These are phyloP conservation scores for Aspergillus felis DNA, from an alignment of 2,329 filamentous ascomycete species.

Conservation along the genomic window DNA sequence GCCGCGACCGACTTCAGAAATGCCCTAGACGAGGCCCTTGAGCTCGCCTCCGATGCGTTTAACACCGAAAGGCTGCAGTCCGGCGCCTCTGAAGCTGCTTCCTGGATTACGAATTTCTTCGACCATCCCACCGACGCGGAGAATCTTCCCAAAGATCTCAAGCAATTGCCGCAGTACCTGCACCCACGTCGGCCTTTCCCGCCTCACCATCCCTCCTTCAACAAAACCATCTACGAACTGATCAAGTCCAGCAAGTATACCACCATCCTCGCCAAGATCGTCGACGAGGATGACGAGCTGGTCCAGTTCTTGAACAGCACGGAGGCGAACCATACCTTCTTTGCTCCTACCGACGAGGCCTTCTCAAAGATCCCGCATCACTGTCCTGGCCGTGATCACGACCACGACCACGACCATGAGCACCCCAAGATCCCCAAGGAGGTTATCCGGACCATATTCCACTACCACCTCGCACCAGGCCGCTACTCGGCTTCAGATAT, in stretches of 20 bases:
- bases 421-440: conserved; percentile 62
- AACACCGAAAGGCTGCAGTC: not conserved
- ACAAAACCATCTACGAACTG: conserved; percentile 74
- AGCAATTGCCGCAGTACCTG: not conserved
- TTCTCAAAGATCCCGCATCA: conserved; percentile 61
- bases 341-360: conserved; percentile 72
- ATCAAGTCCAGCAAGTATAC: conserved; percentile 74
- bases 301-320: conserved; percentile 72
- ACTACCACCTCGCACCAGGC: conserved; percentile 71
- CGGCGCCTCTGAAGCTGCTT: not conserved
- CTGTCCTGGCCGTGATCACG: conserved; percentile 23
- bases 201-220: conserved; percentile 44
- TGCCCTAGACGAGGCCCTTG: conserved; percentile 8
- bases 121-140: conserved; percentile 5
- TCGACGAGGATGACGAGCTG: conserved; percentile 68
- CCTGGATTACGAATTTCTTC: conserved; percentile 4
- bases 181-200: not conserved
- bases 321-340: conserved; percentile 70
- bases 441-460: conserved; percentile 62
- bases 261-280: conserved; percentile 69
- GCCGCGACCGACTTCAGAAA: conserved; percentile 1
- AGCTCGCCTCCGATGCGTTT: not conserved
- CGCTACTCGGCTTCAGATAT: conserved; percentile 64
- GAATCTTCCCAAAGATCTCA: conserved; percentile 5
- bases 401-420: not conserved